These are phyloP conservation scores for Cajanus cajan DNA, from an alignment of 306 rosid genomes.

Conservation along the genomic window DNA sequence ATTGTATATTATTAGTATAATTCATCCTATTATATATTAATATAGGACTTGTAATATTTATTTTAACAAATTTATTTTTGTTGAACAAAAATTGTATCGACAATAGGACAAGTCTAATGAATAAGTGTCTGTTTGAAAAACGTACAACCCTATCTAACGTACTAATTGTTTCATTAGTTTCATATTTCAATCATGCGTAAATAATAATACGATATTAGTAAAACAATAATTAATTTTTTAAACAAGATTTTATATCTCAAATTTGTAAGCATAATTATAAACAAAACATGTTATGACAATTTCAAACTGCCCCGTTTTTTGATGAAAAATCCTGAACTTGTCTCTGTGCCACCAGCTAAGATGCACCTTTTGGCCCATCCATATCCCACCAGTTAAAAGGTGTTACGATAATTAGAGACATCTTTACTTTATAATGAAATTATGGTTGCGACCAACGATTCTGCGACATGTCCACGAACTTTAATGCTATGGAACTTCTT, in stretches of 20 bases:
- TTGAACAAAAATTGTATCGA: neutral
- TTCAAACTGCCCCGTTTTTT: neutral
- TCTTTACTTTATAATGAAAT: neutral
- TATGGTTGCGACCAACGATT: neutral
- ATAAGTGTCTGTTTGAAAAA: neutral
- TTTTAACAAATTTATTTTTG: neutral
- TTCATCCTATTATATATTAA: neutral
- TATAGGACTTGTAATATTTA: neutral
- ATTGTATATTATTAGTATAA: neutral
- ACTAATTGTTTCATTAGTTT: too few species aligned
- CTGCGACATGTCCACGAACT: neutral
- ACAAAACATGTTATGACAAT: neutral
- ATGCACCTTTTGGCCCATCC: constrained; percentile 17
- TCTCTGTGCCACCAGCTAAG: neutral
- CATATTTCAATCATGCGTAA: too few species aligned
- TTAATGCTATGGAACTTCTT: neutral
- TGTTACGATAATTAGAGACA: neutral
- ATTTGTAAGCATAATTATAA: neutral
- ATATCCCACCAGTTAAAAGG: neutral
- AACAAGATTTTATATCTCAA: neutral
- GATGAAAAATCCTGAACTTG: neutral
- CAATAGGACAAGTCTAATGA: neutral
- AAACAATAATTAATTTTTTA: too few species aligned
- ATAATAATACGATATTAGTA: too few species aligned
- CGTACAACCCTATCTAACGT: neutral